These are phyloP conservation scores for Typha latifolia DNA, from an alignment of 176 grass and related monocot genomes.

Conservation along the genomic window DNA sequence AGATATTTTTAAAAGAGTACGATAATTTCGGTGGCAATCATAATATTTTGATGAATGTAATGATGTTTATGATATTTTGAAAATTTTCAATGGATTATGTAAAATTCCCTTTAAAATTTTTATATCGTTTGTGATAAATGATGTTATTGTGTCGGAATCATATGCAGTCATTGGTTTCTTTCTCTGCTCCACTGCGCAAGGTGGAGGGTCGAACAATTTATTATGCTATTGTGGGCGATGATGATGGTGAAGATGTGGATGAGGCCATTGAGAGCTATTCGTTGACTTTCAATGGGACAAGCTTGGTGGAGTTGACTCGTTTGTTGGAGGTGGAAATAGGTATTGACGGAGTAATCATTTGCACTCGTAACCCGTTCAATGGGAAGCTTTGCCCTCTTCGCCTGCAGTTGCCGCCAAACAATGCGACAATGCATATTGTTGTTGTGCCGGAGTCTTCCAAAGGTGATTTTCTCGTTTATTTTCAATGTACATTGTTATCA, in stretches of 20 bases:
- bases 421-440: constrained; percentile 5
- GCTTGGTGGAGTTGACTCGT: constrained; percentile 4
- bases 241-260: constrained; percentile 15
- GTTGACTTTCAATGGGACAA: constrained; percentile 4
- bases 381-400: constrained; percentile 7
- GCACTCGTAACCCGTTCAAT: constrained; percentile 9
- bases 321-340: constrained; percentile 7
- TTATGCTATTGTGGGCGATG: constrained; percentile 11
- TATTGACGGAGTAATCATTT: constrained; percentile 10
- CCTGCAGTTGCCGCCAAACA: constrained; percentile 16
- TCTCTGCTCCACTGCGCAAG: constrained; percentile 1
- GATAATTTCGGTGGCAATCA: too few species aligned
- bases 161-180: constrained; percentile 11
- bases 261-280: constrained; percentile 1
- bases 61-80: too few species aligned
- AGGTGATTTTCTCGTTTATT: background rate
- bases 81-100: too few species aligned
- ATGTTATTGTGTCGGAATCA: background rate
- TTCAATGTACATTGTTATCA: background rate
- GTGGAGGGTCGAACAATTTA: constrained; percentile 16
- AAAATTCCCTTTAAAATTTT: too few species aligned
- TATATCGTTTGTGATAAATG: background rate
- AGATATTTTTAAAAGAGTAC: too few species aligned
- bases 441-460: constrained; percentile 9
- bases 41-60: too few species aligned